Conservation (phyloP, 352 stramenopile species). For the Globisporangium irregulare region DNA sequence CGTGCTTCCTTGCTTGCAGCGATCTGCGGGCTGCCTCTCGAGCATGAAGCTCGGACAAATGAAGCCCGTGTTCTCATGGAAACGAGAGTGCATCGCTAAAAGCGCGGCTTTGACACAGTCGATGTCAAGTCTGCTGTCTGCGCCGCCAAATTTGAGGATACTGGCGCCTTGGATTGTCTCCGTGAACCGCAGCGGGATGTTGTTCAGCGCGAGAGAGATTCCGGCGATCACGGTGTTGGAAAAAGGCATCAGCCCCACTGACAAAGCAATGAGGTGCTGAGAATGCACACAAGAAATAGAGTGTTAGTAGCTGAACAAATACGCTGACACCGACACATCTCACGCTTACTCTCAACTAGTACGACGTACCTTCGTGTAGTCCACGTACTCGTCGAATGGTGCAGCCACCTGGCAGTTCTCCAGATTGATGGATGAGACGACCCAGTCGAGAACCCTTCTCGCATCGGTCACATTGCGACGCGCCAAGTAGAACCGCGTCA, state of each 20-base stretch:
- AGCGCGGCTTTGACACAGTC: slow-evolving; percentile 13
- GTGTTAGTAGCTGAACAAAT: background rate
- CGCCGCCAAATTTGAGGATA: slow-evolving; percentile 2
- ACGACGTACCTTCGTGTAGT: slow-evolving; percentile 1
- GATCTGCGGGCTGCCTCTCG: background rate
- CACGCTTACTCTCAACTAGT: background rate
- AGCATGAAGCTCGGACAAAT: slow-evolving; percentile 11
- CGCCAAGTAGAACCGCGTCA: slow-evolving; percentile 9
- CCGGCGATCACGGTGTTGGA: background rate
- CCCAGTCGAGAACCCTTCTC: background rate
- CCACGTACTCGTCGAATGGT: background rate
- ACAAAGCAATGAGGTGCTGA: background rate
- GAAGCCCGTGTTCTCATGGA: slow-evolving; percentile 4
- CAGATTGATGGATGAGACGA: background rate
- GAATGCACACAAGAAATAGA: background rate
- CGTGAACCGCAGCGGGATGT: slow-evolving; percentile 11
- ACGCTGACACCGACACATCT: too few relatives aligned
- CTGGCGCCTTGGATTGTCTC: slow-evolving; percentile 5
- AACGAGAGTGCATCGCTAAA: slow-evolving; percentile 3
- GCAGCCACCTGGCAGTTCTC: background rate
- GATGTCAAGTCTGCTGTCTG: slow-evolving; percentile 4
- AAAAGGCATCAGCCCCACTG: background rate
- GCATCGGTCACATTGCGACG: background rate
- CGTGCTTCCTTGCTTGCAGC: background rate
- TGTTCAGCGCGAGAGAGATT: background rate